A percentile compares a stretch with the other conserved stretches of the same genome.
Conservation (phyloP, 2,329 filamentous ascomycete species). For the Pyrenochaeta sp. region DNA sequence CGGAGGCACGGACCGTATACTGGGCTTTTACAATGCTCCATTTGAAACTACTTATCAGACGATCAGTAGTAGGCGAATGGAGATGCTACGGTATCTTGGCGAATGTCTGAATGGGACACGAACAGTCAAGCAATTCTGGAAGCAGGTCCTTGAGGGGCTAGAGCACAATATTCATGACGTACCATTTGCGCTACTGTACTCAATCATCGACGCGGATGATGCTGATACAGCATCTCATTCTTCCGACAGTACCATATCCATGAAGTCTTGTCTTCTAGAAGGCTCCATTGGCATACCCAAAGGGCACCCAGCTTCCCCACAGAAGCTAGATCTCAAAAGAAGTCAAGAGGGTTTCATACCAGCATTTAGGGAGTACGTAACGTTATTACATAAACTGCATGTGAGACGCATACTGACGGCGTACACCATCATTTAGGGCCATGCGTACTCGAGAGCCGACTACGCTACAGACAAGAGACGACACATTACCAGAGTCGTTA, state of each 20-base stretch:
- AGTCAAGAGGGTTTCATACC: conserved; percentile 42
- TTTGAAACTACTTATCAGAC: conserved; percentile 52
- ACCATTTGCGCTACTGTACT: conserved; percentile 46
- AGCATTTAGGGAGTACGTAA: conserved; percentile 33
- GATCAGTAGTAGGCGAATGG: conserved; percentile 48
- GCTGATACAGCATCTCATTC: conserved; percentile 35
- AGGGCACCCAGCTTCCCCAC: conserved; percentile 39
- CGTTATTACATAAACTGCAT: background rate
- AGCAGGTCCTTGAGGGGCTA: conserved; percentile 59
- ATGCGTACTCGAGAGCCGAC: conserved; percentile 43
- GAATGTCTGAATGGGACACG: conserved; percentile 44
- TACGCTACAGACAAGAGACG: conserved; percentile 35
- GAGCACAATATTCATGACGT: conserved; percentile 49
- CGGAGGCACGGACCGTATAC: conserved; percentile 45
- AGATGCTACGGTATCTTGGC: conserved; percentile 51
- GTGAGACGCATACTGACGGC: background rate
- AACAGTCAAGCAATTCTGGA: conserved; percentile 55
- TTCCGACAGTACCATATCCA: conserved; percentile 35
- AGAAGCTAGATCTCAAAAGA: conserved; percentile 37
- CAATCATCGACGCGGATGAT: conserved; percentile 39
- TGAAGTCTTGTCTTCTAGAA: conserved; percentile 43
- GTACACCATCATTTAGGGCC: conserved; percentile 12
- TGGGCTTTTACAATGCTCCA: conserved; percentile 42
- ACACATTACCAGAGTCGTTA: conserved; percentile 35
- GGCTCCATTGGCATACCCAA: conserved; percentile 43